Evolutionary conservation across 345 rosid species (phyloP), one percentile per base, ranked within the genome.

Genomic region (Euphorbia tirucalli): DNA sequence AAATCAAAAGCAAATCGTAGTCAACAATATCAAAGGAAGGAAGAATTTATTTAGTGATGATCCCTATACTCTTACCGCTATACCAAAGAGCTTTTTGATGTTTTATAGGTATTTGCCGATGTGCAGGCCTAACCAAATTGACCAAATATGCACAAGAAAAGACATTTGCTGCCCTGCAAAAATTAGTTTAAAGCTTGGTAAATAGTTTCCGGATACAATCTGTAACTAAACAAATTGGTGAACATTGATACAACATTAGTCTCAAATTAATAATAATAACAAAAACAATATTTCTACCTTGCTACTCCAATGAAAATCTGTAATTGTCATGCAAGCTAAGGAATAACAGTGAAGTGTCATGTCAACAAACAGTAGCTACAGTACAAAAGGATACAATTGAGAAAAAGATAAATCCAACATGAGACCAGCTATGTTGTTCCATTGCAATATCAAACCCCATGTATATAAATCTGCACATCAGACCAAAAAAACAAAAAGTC

Each of bases 71-170:
- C 98, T 86, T 87, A 95, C 99, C 98, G 78, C 98, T 95, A 72
- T 92, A 95, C 89, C 98, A 95, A 80, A 95, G 99, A 66, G 99
- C 99, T 83, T 92, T 90, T 82, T 95, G 99, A 84, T 95, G 96
- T 27, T 85, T 88, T 66, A 83, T 57, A 78, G 99, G 99, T 83
- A 95, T 92, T 73, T 89, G 77, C 63, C 94, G 81, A 70, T 86
- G 82, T 24, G 85, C 73, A 75, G 99, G 98, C 69, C 99, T 89
- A 74, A 71, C 91, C 83, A 90, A 81, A 78, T 95, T 95, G 73
- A 95, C 85, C 83, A 95, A 81, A 86, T 90, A 95, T 74, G 85
- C 97, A 86, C 98, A 92, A 65, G 97, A 88, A 81, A 95, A 95
- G 77, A 95, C 90, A 83, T 95, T 89, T 43, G 80, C 90, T 31